A percentile compares a stretch with the other conserved stretches of the same genome.
Conservation (phyloP, 78 protist species). For the Dictyostelium purpureum region DNA sequence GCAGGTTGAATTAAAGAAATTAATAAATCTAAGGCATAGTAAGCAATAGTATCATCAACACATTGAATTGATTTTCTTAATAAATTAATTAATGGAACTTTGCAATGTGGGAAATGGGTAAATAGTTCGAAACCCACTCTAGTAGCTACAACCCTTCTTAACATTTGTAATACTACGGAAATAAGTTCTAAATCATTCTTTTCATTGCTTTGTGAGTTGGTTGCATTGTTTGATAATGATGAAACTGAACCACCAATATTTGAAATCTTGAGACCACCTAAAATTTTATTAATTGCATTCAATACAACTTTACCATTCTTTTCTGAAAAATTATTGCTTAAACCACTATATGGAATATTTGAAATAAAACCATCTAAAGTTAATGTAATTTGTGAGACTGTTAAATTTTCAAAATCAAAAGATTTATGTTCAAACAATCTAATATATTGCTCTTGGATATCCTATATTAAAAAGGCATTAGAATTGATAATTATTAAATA, state of each 20-base stretch:
- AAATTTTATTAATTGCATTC: slow-evolving; percentile 37
- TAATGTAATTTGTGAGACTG: slow-evolving; percentile 44
- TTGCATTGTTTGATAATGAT: background rate
- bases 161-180: slow-evolving; percentile 57
- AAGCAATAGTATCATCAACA: slow-evolving; percentile 64
- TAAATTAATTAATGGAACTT: slow-evolving; percentile 52
- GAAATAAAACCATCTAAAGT: slow-evolving; percentile 64
- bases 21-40: slow-evolving; percentile 52
- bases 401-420: slow-evolving; percentile 59
- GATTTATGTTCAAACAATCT: slow-evolving; percentile 62
- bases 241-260: background rate
- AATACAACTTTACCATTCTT: slow-evolving; percentile 67
- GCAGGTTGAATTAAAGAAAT: slow-evolving; percentile 63
- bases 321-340: slow-evolving; percentile 35
- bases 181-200: slow-evolving; percentile 31
- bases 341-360: slow-evolving; percentile 56
- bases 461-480: background rate
- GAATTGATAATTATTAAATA: background rate
- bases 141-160: slow-evolving; percentile 62
- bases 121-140: slow-evolving; percentile 79
- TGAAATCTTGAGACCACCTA: slow-evolving; percentile 16
- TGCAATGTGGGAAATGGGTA: slow-evolving; percentile 74
- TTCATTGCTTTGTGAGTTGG: background rate
- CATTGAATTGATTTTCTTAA: slow-evolving; percentile 52
- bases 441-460: slow-evolving; percentile 53